A percentile compares a stretch with the other conserved stretches of the same genome.
Evolutionary conservation across 2,329 filamentous ascomycete species (phyloP).

Genomic region (Endocalyx cinctus): DNA sequence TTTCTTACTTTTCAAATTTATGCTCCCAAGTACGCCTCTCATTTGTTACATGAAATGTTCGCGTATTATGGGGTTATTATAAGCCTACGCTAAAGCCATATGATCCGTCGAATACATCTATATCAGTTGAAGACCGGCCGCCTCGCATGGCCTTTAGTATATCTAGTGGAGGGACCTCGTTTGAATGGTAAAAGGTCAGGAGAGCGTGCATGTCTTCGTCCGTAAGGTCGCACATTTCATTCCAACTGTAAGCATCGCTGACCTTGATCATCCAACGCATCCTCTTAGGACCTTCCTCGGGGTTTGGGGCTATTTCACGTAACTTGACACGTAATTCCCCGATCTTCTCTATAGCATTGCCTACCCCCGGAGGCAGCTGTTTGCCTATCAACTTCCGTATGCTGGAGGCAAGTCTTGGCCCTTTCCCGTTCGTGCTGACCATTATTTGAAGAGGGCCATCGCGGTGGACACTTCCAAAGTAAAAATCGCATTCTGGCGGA

Average conservation of each 20-base stretch:
- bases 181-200: constrained; percentile 65
- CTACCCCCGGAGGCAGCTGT: constrained; percentile 71
- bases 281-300: constrained; percentile 73
- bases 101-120: constrained; percentile 55
- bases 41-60: too few relatives aligned
- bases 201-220: constrained; percentile 81
- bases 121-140: constrained; percentile 36
- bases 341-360: constrained; percentile 79
- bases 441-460: constrained; percentile 96
- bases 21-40: too few relatives aligned
- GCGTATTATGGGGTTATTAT: too few relatives aligned
- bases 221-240: constrained; percentile 77
- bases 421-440: constrained; percentile 98
- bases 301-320: constrained; percentile 67
- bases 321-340: constrained; percentile 76
- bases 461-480: constrained; percentile 92
- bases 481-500: constrained; percentile 95
- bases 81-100: constrained; percentile 54
- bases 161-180: constrained; percentile 52
- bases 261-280: constrained; percentile 97
- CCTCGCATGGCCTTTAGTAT: constrained; percentile 52
- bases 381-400: constrained; percentile 78
- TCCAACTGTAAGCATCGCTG: constrained; percentile 79
- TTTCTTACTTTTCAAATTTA: too few relatives aligned
- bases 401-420: constrained; percentile 82